Conservation (phyloP, 805 yeast genomes). For the Lipomyces spencermartinsiae region DNA sequence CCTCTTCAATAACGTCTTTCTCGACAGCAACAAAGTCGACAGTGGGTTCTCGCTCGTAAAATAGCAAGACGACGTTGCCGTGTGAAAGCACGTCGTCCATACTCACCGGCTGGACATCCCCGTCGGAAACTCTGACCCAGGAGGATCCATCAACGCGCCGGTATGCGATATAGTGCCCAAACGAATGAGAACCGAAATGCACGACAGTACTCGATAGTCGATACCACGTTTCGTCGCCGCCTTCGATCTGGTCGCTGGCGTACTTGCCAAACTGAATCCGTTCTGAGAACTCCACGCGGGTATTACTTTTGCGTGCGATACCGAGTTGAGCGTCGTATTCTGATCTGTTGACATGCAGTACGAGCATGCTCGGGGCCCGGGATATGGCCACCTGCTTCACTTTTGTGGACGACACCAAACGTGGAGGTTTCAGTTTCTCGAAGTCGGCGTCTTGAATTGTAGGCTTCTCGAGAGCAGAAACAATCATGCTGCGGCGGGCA, state of each 20-base stretch:
- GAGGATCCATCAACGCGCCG: conserved; percentile 72
- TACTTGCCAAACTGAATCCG: conserved; percentile 58
- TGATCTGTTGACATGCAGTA: conserved; percentile 89
- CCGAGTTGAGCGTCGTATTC: conserved; percentile 89
- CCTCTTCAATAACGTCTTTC: conserved; percentile 7
- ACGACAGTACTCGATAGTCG: conserved; percentile 83
- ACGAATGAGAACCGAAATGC: conserved; percentile 94
- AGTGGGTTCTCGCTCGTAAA: conserved; percentile 58
- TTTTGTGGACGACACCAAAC: conserved; percentile 69
- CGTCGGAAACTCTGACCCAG: conserved; percentile 97
- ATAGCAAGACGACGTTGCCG: conserved; percentile 85
- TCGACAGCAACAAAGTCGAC: not conserved
- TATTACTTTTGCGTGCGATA: conserved; percentile 79
- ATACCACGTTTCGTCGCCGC: conserved; percentile 52
- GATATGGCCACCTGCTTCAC: conserved; percentile 81
- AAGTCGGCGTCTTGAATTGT: conserved; percentile 82
- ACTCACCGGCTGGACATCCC: conserved; percentile 76
- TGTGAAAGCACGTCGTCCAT: conserved; percentile 86
- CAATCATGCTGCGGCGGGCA: conserved; percentile 56
- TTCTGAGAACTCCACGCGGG: conserved; percentile 78
- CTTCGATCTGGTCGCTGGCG: not conserved
- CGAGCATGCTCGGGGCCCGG: conserved; percentile 80
- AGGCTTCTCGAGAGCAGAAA: conserved; percentile 62
- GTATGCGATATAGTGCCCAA: conserved; percentile 92
- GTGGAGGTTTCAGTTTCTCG: conserved; percentile 65